phyloP scores from a whole-genome alignment of 2,329 filamentous ascomycete species.

The Colletotrichum salicis region DNA sequence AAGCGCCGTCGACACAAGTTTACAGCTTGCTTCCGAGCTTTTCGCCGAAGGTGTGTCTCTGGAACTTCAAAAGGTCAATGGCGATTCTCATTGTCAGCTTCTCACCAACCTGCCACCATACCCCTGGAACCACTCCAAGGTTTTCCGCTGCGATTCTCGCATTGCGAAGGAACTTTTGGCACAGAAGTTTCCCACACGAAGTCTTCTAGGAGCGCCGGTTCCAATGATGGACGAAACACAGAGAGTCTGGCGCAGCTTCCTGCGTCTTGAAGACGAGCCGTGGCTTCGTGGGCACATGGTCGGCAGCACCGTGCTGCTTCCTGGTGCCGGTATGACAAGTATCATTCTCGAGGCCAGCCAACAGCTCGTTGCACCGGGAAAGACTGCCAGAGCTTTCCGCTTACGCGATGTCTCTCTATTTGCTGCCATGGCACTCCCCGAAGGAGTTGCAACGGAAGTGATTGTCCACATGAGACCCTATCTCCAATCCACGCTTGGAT shows the following conservation, averaged over 20 bases:
- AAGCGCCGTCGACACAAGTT: slow-evolving; percentile 36
- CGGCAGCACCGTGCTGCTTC: slow-evolving; percentile 42
- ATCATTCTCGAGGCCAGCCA: slow-evolving; percentile 44
- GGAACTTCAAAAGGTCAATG: slow-evolving; percentile 19
- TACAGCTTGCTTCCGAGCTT: not conserved
- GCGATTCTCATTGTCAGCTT: not conserved
- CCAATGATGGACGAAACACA: slow-evolving; percentile 36
- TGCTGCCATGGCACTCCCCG: slow-evolving; percentile 24
- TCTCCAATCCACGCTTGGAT: not conserved
- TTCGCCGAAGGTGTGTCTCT: slow-evolving; percentile 35
- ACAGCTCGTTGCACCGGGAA: slow-evolving; percentile 33
- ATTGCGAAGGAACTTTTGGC: slow-evolving; percentile 16
- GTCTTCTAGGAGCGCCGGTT: slow-evolving; percentile 21
- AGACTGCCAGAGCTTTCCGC: slow-evolving; percentile 10
- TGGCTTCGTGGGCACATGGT: slow-evolving; percentile 48
- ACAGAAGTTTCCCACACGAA: slow-evolving; percentile 9
- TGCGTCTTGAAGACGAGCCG: slow-evolving; percentile 41
- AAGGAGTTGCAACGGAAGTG: slow-evolving; percentile 29
- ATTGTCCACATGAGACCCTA: slow-evolving; percentile 28
- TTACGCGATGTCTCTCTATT: slow-evolving; percentile 36
- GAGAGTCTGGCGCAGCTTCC: slow-evolving; percentile 35
- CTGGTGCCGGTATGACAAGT: slow-evolving; percentile 42
- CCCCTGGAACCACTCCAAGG: slow-evolving; percentile 30
- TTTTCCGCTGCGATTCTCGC: not conserved
- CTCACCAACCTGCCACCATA: slow-evolving; percentile 34